phyloP scores from a whole-genome alignment of 2,329 filamentous ascomycete species.

The Dactylellina cionopaga region DNA sequence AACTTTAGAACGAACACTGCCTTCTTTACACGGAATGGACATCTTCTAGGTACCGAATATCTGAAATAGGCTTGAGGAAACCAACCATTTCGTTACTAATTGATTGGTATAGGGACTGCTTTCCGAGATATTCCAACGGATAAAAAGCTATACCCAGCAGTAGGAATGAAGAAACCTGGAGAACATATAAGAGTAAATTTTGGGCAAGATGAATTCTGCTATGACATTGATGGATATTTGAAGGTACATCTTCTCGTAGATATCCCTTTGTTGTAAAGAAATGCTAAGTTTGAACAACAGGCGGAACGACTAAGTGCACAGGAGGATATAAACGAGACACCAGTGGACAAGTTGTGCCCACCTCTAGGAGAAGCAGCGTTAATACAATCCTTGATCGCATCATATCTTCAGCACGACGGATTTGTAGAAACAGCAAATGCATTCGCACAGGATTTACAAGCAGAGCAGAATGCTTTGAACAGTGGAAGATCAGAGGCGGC shows the following conservation, averaged over 20 bases:
- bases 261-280: slow-evolving; percentile 12
- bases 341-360: slow-evolving; percentile 71
- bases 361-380: slow-evolving; percentile 77
- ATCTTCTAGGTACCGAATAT: slow-evolving; percentile 64
- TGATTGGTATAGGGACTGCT: slow-evolving; percentile 69
- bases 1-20: slow-evolving; percentile 72
- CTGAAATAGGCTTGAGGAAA: not conserved
- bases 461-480: slow-evolving; percentile 76
- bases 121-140: slow-evolving; percentile 72
- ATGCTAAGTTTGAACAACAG: slow-evolving; percentile 61
- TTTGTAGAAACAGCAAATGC: slow-evolving; percentile 92
- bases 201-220: slow-evolving; percentile 81
- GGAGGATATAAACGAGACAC: slow-evolving; percentile 70
- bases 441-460: slow-evolving; percentile 82
- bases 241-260: slow-evolving; percentile 66
- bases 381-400: slow-evolving; percentile 77
- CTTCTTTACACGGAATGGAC: slow-evolving; percentile 76
- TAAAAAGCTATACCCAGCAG: slow-evolving; percentile 72
- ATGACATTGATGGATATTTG: slow-evolving; percentile 89
- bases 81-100: slow-evolving; percentile 48
- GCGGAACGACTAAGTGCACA: slow-evolving; percentile 71
- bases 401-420: slow-evolving; percentile 89
- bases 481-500: slow-evolving; percentile 63
- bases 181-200: slow-evolving; percentile 74
- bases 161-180: slow-evolving; percentile 73